A percentile compares a stretch with the other conserved stretches of the same genome.
Evolutionary conservation across 768 basidiomycete species (phyloP).

Genomic region (Thelephora aurantiotincta): DNA sequence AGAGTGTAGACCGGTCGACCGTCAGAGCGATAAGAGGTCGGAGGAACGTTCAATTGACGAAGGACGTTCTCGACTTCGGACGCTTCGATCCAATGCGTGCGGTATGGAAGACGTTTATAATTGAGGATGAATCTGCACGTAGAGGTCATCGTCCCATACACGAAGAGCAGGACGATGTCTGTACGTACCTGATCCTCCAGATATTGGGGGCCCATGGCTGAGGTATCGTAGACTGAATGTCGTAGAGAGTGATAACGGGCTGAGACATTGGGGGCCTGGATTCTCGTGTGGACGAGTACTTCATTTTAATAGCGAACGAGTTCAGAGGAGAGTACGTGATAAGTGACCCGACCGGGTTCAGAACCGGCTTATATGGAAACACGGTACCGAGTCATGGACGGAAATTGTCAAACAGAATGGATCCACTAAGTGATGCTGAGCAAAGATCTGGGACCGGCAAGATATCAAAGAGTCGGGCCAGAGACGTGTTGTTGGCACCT

Average conservation of each 20-base stretch:
- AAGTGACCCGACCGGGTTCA: too few relatives aligned
- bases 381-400: too few relatives aligned
- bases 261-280: constrained; percentile 20
- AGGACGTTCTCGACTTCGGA: constrained; percentile 52
- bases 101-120: constrained; percentile 57
- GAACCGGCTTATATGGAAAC: too few relatives aligned
- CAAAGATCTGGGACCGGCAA: too few relatives aligned
- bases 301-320: not conserved
- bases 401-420: too few relatives aligned
- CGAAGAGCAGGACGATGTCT: not conserved
- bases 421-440: too few relatives aligned
- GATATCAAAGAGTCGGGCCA: too few relatives aligned
- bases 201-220: constrained; percentile 70
- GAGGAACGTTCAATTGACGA: constrained; percentile 42
- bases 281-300: not conserved
- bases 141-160: not conserved
- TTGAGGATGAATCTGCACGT: constrained; percentile 52
- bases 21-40: constrained; percentile 36
- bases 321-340: too few relatives aligned
- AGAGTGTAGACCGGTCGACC: constrained; percentile 53
- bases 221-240: constrained; percentile 41
- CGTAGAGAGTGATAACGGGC: constrained; percentile 51
- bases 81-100: constrained; percentile 58
- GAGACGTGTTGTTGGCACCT: too few relatives aligned
- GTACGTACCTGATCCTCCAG: constrained; percentile 50